Percentiles rank a stretch among this genome's conserved stretches.
Evolutionary conservation across 1,284 basidiomycete genomes (phyloP).

Genomic region (Marasmius tenuissimus): DNA sequence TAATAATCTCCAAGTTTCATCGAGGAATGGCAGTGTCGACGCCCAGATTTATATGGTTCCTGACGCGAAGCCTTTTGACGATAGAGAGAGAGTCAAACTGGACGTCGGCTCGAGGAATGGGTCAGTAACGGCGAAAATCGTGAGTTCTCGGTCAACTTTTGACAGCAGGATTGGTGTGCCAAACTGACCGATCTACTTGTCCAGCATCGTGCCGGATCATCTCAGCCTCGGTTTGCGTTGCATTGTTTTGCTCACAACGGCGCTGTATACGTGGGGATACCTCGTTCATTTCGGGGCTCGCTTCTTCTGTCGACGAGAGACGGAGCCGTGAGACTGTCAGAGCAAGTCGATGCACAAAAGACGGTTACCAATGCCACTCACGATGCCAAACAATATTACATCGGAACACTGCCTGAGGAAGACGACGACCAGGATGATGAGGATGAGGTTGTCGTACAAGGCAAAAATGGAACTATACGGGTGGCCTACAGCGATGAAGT

Average conservation of each 20-base stretch:
- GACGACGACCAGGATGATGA: neutral
- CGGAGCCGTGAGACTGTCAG: neutral
- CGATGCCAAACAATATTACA: neutral
- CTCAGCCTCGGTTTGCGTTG: neutral
- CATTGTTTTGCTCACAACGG: neutral
- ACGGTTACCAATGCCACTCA: neutral
- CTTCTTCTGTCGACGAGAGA: neutral
- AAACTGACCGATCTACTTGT: neutral
- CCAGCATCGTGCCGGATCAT: neutral
- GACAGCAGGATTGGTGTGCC: neutral
- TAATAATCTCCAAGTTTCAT: neutral
- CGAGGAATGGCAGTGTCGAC: neutral
- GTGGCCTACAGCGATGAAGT: neutral
- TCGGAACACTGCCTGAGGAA: neutral
- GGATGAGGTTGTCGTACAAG: neutral
- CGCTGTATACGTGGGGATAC: neutral
- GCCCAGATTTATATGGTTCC: neutral
- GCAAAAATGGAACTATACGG: neutral
- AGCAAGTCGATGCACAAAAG: neutral
- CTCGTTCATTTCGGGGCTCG: slow-evolving; percentile 1
- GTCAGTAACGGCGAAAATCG: neutral
- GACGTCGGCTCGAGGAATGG: neutral
- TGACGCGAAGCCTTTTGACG: neutral
- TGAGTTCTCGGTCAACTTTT: neutral
- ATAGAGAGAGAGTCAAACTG: neutral